Percentiles rank a stretch among this genome's conserved stretches.
These are phyloP conservation scores for carrot (Daucus carota) DNA, from an alignment of 129 eudicot species.

Conservation along the genomic window DNA sequence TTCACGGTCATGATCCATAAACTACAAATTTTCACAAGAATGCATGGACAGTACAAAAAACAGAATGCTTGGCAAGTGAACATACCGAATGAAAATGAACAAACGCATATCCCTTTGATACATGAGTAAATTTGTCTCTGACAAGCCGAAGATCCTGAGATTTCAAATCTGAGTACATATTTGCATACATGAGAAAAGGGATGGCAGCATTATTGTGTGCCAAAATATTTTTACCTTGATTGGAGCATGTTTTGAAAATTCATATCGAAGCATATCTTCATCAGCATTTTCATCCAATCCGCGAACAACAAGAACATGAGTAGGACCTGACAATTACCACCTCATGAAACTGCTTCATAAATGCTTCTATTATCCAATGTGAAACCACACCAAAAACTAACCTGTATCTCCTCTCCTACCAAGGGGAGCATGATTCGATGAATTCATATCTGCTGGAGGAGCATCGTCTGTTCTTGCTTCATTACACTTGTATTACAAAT, in stretches of 20 bases:
- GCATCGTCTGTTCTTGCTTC: slow-evolving; percentile 93
- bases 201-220: not conserved
- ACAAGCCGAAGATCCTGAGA: slow-evolving; percentile 95
- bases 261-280: slow-evolving; percentile 99
- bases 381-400: slow-evolving; percentile 20
- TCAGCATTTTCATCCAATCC: slow-evolving; percentile 99
- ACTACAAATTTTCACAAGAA: not conserved
- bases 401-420: slow-evolving; percentile 92
- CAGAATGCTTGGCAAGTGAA: not conserved
- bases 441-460: slow-evolving; percentile 85
- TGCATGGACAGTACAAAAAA: not conserved
- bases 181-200: not conserved
- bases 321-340: slow-evolving; percentile 57
- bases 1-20: not conserved
- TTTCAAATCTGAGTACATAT: slow-evolving; percentile 8
- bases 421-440: slow-evolving; percentile 44
- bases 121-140: slow-evolving; percentile 95
- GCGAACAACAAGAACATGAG: slow-evolving; percentile 95
- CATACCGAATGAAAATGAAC: slow-evolving; percentile 87
- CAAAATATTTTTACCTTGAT: slow-evolving; percentile 47
- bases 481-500: slow-evolving; percentile 52
- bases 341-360: slow-evolving; percentile 9
- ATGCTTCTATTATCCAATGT: slow-evolving; percentile 4
- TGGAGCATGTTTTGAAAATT: slow-evolving; percentile 90
- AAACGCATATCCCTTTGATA: slow-evolving; percentile 96